Evolutionary conservation across 192 early-diverging fungal genomes (phyloP), one percentile per base, ranked within the genome.

Genomic region (Coemansia umbellata): DNA sequence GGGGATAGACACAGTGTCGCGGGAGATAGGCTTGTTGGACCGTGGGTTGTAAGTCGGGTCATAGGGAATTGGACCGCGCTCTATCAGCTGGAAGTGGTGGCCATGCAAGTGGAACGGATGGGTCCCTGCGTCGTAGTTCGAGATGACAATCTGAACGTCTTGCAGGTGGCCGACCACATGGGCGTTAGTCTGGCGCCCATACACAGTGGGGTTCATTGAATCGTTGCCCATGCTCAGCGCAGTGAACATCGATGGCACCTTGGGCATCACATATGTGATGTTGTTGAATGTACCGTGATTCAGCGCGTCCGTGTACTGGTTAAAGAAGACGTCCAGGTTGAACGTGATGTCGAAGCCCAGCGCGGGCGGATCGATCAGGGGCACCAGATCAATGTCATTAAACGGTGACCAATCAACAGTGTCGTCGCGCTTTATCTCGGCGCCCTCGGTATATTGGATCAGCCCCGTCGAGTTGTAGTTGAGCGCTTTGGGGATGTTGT

Each of bases 41-140:
- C 67, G 63, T 17, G 68, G 57, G 36, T 64, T 62, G 33, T 53
- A 63, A 0, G 69, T 63, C 2, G 79, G 62, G 54, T 83, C 72
- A 60, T 85, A 89, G 2, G 66, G 66, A n/a, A 73, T 81, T 11
- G 66, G 55, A 44, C 84, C 80, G 26, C 81, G 81, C 47, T 74
- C 82, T 30, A 87, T 80, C 37, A 94, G 73, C 68, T 91, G 87
- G 81, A 92, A 92, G 9, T 69, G 66, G 64, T 91, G 87, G 5
- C 90, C 90, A 62, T 94, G 92, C 17, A 92, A 66, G 71, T 94
- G 92, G 80, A 93, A 82, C 54, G 82, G 66, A 39, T 95, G 92
- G 47, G 57, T 70, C 53, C 85, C 89, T 14, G 75, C 62, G 52
- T 93, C 90, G 26, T 65, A 58, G 72, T 95, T 95, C 62, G 79